Evolutionary conservation across 441 rosid genomes (phyloP), one percentile per base, ranked within the genome.

Genomic region (Populus tomentosa): DNA sequence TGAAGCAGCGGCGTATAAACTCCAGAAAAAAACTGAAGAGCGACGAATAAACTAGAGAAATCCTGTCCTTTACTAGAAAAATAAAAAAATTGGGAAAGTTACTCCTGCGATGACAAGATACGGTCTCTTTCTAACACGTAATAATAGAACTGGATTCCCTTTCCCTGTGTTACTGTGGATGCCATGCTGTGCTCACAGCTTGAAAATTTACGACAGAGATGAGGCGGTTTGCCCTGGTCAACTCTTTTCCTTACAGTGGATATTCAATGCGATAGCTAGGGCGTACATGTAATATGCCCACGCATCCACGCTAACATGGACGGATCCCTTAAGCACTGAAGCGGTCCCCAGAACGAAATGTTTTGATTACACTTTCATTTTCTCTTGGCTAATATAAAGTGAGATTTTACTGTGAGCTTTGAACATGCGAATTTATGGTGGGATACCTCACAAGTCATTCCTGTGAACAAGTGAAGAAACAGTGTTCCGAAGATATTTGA

Each of bases 71-170:
- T 9, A 61, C 24, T 20, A 6, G 4, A 61, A 20, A n/a, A n/a
- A n/a, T n/a, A 61, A 6, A 61, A 16, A 1, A 30, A 11, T 26
- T 50, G 46, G 36, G 59, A 72, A 65, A 13, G 30, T 33, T 5
- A 24, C 42, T 4, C 14, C 6, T 20, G 26, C 2, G 61, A 33
- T 42, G n/a, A 46, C 73, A 9, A 24, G 62, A 30, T 32, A 42
- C 53, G 10, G 69, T 42, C 46, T 23, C 21, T 32, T 24, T 71
- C 75, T 67, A 30, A 21, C 71, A 66, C 10, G 74, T 32, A 13
- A 56, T 70, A 32, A 70, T 61, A 32, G 72, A 69, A 42, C 69
- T 72, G 21, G 69, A 70, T 80, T 56, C 77, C 30, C 14, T 80
- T 70, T 63, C 73, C 82, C 56, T 21, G 36, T 28, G 30, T 28